A percentile compares a stretch with the other conserved stretches of the same genome.
Evolutionary conservation across 148 eudicot species (phyloP).

Genomic region (Salicornia ramosissima): DNA sequence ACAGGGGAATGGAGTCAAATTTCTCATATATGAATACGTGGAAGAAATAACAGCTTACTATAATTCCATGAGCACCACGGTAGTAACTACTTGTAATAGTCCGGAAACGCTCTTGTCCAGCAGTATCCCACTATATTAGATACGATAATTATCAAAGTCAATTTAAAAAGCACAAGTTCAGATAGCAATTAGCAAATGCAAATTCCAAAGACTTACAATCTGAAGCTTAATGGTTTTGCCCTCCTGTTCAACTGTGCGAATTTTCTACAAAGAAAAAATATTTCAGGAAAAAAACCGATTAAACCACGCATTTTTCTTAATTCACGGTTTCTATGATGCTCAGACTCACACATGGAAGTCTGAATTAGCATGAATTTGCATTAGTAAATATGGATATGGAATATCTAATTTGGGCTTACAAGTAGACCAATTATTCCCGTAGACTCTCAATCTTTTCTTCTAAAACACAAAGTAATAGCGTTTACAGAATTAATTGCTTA

Average conservation of each 20-base stretch:
- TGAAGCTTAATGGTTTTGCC: constrained; percentile 48
- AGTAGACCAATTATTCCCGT: too few relatives aligned
- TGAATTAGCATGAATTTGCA: background rate
- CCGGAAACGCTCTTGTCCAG: constrained; percentile 47
- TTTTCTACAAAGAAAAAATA: constrained; percentile 28
- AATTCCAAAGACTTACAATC: constrained; percentile 32
- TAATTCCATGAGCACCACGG: constrained; percentile 49
- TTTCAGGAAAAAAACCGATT: background rate
- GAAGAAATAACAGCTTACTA: constrained; percentile 26
- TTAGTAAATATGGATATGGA: background rate
- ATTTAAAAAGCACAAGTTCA: background rate
- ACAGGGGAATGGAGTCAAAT: background rate
- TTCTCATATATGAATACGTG: background rate
- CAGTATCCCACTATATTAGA: constrained; percentile 40
- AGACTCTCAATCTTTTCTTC: too few relatives aligned
- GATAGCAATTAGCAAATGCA: background rate
- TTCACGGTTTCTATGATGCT: background rate
- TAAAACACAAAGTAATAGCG: too few relatives aligned
- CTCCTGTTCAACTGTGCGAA: constrained; percentile 47
- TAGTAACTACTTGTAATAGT: constrained; percentile 48
- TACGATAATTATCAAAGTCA: background rate
- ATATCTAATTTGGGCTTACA: too few relatives aligned
- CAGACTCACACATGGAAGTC: background rate
- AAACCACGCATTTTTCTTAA: background rate
- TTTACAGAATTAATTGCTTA: too few relatives aligned